Evolutionary conservation across 2,329 filamentous ascomycete species (phyloP).

Genomic region (Hymenoscyphus albidus): DNA sequence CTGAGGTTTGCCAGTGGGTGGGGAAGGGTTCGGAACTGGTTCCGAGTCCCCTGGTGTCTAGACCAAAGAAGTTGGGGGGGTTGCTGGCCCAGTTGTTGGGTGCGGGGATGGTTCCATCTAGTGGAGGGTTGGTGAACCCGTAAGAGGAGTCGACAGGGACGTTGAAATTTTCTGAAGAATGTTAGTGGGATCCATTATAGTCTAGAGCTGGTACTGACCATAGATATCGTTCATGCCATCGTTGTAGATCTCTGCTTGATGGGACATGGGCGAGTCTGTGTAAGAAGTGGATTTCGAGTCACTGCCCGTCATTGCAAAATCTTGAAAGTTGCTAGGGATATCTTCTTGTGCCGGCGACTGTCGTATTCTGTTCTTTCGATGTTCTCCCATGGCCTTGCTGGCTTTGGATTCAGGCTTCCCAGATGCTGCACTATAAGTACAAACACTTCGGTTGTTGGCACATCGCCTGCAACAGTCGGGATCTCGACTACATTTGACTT

Average conservation of each 20-base stretch:
- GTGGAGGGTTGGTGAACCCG: neutral
- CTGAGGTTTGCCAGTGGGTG: constrained; percentile 4
- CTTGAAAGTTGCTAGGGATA: neutral
- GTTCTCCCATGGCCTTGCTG: constrained; percentile 3
- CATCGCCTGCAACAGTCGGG: constrained; percentile 11
- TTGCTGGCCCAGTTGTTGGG: constrained; percentile 1
- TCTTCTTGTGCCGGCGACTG: neutral
- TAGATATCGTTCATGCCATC: constrained; percentile 9
- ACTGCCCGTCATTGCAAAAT: constrained; percentile 1
- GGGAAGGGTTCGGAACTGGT: neutral
- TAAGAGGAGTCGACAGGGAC: constrained; percentile 5
- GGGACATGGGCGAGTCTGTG: constrained; percentile 6
- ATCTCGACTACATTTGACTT: constrained; percentile 13
- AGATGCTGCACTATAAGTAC: constrained; percentile 9
- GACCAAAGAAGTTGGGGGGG: neutral
- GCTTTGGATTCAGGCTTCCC: constrained; percentile 2
- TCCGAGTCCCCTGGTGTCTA: neutral
- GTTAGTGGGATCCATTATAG: neutral
- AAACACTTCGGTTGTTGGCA: constrained; percentile 11
- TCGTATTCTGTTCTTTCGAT: neutral
- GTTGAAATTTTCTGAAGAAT: neutral
- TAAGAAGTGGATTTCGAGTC: constrained; percentile 8
- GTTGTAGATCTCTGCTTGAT: constrained; percentile 1
- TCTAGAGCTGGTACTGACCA: neutral
- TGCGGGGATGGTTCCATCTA: neutral